Base-by-base conservation (phyloP, 2,329 filamentous ascomycete genomes). In the Cladosporium sp. region DNA sequence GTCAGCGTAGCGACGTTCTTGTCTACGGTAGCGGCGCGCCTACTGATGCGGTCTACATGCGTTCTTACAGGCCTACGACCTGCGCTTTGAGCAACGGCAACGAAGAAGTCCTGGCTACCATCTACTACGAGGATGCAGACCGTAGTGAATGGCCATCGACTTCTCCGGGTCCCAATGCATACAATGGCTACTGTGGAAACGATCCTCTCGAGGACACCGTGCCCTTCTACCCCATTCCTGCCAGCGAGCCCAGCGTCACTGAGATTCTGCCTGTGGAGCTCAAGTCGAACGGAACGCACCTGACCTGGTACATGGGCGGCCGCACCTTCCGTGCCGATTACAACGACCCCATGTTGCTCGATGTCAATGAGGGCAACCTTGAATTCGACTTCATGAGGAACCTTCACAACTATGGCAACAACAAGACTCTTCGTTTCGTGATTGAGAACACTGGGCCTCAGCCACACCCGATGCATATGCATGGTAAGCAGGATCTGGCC, bases 81-180 rank as follows among this genome's bases (percentile, higher is more conserved):
- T 63, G 61, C 53, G 70, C 68, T 64, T 69, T 72, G 64, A 65
- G 70, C 47, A 64, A 67, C 0, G 67, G 56, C 13, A 56, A 53
- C 18, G 45, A 60, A 1, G 58, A 74, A 43, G 83, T 78, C 2
- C 59, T 81, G 0, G 86, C 84, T 0, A 80, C 77, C 11, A 73
- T 89, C 44, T 86, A 84, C 68, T 89, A 88, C 64, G 74, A 85
- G 36, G 60, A 73, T 6, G 79, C 81, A 7, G 71, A 86, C 59
- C 71, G 70, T 4, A 68, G 65, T 43, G 64, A 68, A n/a, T 44
- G 68, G 3, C 85, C 84, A 0, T 76, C 82, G 55, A 77, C 54
- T 20, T 44, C 40, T 11, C 40, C 48, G 13, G 36, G 40, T 9
- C 40, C 48, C 17, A 43, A 43, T 17, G 53, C 68, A 19, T 76